Percentiles rank a stretch among this genome's conserved stretches.
Evolutionary conservation across 495 filamentous ascomycete species (phyloP).

Genomic region (Cudoniella acicularis): DNA sequence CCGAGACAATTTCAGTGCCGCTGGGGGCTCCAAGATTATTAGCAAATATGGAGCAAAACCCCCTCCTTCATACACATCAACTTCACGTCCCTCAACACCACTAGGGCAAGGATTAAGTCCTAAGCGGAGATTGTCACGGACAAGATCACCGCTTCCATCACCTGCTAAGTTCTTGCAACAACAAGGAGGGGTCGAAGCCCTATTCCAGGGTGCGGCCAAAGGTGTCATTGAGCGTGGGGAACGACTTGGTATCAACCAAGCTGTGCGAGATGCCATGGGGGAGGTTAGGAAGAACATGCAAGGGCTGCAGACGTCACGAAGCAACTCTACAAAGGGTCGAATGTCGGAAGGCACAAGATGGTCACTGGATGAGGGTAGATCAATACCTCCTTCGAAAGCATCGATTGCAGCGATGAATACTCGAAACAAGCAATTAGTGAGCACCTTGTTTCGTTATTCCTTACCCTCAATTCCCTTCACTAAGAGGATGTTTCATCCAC

Average conservation of each 20-base stretch:
- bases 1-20: conserved; percentile 65
- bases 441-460: too few relatives aligned
- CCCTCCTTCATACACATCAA: conserved; percentile 43
- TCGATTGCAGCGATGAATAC: conserved; percentile 53
- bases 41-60: conserved; percentile 74
- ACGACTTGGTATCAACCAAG: conserved; percentile 83
- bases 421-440: conserved; percentile 71
- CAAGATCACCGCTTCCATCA: conserved; percentile 48
- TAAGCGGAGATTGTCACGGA: conserved; percentile 7
- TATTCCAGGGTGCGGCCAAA: conserved; percentile 84
- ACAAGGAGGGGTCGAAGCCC: conserved; percentile 63
- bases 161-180: conserved; percentile 59
- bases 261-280: conserved; percentile 81
- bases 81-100: conserved; percentile 30
- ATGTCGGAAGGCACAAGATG: conserved; percentile 22
- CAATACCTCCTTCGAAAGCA: conserved; percentile 22
- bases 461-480: too few relatives aligned
- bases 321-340: conserved; percentile 9
- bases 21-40: conserved; percentile 72
- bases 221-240: conserved; percentile 80
- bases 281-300: conserved; percentile 76
- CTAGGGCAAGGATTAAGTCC: conserved; percentile 26
- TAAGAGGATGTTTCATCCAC: too few relatives aligned
- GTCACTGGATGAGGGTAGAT: conserved; percentile 31
- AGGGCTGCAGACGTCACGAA: conserved; percentile 20